A percentile compares a stretch with the other conserved stretches of the same genome.
These are phyloP conservation scores for Zhuliangozyma parablackwelliae DNA, from an alignment of 1,139 yeast genomes.

Conservation along the genomic window DNA sequence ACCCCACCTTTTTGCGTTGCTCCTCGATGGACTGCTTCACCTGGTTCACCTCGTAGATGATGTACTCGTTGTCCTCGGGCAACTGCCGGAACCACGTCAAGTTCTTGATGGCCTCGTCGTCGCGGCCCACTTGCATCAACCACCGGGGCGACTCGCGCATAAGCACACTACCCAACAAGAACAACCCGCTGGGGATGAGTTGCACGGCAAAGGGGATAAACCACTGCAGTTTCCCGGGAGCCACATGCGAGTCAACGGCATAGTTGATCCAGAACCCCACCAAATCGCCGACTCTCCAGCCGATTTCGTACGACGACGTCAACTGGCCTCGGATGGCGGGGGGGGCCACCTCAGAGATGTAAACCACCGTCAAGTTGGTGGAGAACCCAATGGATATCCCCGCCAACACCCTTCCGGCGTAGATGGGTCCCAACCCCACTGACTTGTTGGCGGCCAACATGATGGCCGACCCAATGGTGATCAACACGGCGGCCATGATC, in stretches of 20 bases:
- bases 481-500: constrained; percentile 28
- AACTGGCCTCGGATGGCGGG: constrained; percentile 40
- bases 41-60: constrained; percentile 32
- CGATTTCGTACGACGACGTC: constrained; percentile 37
- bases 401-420: constrained; percentile 39
- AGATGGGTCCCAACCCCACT: constrained; percentile 35
- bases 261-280: constrained; percentile 43
- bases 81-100: constrained; percentile 36
- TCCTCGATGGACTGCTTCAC: constrained; percentile 22
- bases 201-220: constrained; percentile 42
- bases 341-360: constrained; percentile 38
- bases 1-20: constrained; percentile 30
- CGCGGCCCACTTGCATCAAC: constrained; percentile 32
- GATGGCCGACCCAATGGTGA: constrained; percentile 37
- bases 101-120: constrained; percentile 33
- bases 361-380: constrained; percentile 40
- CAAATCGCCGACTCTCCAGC: constrained; percentile 42
- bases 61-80: constrained; percentile 34
- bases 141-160: constrained; percentile 41
- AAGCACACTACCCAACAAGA: constrained; percentile 29
- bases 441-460: constrained; percentile 32
- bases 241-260: constrained; percentile 32
- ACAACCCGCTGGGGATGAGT: constrained; percentile 38
- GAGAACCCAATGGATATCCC: constrained; percentile 40
- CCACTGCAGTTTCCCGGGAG: constrained; percentile 32